Base-by-base conservation (phyloP, 1,284 basidiomycete species). In the Ganoderma lucidum region DNA sequence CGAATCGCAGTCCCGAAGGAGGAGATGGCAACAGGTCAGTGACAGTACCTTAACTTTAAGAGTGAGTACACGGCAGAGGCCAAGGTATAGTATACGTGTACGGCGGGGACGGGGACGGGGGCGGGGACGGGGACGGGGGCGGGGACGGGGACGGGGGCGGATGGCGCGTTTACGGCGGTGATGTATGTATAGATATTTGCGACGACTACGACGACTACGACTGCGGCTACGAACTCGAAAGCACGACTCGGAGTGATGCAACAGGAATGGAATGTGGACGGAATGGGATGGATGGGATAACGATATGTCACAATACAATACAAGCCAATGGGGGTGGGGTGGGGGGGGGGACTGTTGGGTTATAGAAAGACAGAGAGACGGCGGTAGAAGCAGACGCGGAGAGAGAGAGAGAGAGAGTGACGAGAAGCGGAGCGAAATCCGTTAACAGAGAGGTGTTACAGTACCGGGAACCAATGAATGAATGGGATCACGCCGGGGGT, bases 331-430 rank as follows among this genome's bases (percentile, higher is more conserved):
- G 48, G 48, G 45, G 23, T 23, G 44, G 17, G 17, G 8, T n/a
- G 6, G 6, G 37, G 9, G 0, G 39, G 39, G 44, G 6, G 2
- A 19, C 19, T 48, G n/a, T 17, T 51, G 44, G 3, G 61, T 30
- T 62, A 48, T 44, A 63, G 58, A 60, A 23, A 41, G 58, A 60
- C 35, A 60, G 35, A 60, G 37, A 60, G 37, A 41, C 56, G 56
- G 23, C 23, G 23, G 23, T 23, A 23, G 23, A 23, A 23, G 23
- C 23, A 23, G 23, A 23, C 23, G 23, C 23, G 23, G 23, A 23
- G 23, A 23, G 58, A n/a, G 58, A 10, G 19, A 17, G 58, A 41
- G 19, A 37, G 17, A n/a, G 19, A 5, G 19, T 5, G 39, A 9
- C 35, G 6, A 15, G 45, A 14, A 6, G 32, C 14, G 8, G 10